Percentiles rank a stretch among this genome's conserved stretches.
phyloP scores from a whole-genome alignment of 805 yeast species.

The Lipomyces mesembrius region DNA sequence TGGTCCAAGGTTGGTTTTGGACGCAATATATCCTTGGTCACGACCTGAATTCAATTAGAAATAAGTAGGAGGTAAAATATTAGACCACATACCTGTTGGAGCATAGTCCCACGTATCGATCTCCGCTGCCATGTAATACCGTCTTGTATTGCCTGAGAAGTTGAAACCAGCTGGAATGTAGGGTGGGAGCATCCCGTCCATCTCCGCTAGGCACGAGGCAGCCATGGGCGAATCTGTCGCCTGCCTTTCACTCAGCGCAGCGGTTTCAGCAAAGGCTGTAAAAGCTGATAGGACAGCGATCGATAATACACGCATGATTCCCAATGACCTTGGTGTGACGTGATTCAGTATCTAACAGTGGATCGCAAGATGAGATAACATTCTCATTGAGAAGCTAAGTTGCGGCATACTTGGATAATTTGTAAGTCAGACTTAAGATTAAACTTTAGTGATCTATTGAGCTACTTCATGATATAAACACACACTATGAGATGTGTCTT shows the following conservation, averaged over 20 bases:
- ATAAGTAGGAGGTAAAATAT: not conserved
- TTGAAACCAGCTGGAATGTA: slow-evolving; percentile 2
- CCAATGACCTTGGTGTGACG: not conserved
- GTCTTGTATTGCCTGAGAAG: slow-evolving; percentile 6
- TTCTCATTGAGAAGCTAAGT: too few species aligned
- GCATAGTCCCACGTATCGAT: slow-evolving; percentile 14
- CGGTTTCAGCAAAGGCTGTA: not conserved
- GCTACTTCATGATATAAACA: too few species aligned
- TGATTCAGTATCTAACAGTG: not conserved
- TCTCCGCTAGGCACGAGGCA: not conserved
- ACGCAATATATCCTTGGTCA: not conserved
- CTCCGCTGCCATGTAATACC: slow-evolving; percentile 15
- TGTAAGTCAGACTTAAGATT: not conserved
- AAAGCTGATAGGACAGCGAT: not conserved
- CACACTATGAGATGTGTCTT: too few species aligned
- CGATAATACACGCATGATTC: not conserved
- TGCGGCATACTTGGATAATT: too few species aligned
- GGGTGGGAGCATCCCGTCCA: not conserved
- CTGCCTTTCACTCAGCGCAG: not conserved
- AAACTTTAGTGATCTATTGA: too few species aligned
- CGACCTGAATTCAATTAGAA: not conserved
- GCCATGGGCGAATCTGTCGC: not conserved
- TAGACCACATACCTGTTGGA: slow-evolving; percentile 3
- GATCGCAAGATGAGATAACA: not conserved
- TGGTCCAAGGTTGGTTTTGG: slow-evolving; percentile 6